A percentile compares a stretch with the other conserved stretches of the same genome.
Conservation (phyloP, 305 asterid species). For the Fraxinus floribunda region DNA sequence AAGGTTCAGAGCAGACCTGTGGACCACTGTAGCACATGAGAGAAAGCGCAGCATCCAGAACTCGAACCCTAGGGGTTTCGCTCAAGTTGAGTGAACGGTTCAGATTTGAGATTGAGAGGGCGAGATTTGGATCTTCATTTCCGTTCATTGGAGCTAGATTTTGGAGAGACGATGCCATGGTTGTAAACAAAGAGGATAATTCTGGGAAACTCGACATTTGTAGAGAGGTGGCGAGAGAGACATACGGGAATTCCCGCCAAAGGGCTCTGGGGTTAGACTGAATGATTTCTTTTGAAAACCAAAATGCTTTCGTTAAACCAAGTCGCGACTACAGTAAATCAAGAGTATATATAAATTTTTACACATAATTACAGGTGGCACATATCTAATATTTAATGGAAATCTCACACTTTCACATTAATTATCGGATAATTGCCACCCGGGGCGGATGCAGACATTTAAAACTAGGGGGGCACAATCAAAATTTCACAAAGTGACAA, state of each 20-base stretch:
- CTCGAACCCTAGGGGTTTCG: slow-evolving; percentile 44
- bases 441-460: too few species aligned
- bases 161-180: slow-evolving; percentile 57
- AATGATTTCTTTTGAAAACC: not conserved
- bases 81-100: slow-evolving; percentile 62
- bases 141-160: slow-evolving; percentile 27
- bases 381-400: too few species aligned
- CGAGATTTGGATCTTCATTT: slow-evolving; percentile 26
- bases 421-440: too few species aligned
- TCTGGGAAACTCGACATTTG: slow-evolving; percentile 49
- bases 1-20: slow-evolving; percentile 42
- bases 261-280: not conserved
- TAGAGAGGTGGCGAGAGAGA: not conserved
- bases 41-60: slow-evolving; percentile 74
- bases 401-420: too few species aligned
- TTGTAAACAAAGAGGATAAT: slow-evolving; percentile 51
- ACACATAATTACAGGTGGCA: too few species aligned
- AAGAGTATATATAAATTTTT: too few species aligned
- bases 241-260: not conserved
- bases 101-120: slow-evolving; percentile 42
- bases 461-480: too few species aligned
- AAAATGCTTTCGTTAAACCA: not conserved
- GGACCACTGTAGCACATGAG: slow-evolving; percentile 76
- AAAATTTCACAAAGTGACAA: too few species aligned
- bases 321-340: too few species aligned